Evolutionary conservation across 257 asterid species (phyloP).

Genomic region (Solanum arcanum): DNA sequence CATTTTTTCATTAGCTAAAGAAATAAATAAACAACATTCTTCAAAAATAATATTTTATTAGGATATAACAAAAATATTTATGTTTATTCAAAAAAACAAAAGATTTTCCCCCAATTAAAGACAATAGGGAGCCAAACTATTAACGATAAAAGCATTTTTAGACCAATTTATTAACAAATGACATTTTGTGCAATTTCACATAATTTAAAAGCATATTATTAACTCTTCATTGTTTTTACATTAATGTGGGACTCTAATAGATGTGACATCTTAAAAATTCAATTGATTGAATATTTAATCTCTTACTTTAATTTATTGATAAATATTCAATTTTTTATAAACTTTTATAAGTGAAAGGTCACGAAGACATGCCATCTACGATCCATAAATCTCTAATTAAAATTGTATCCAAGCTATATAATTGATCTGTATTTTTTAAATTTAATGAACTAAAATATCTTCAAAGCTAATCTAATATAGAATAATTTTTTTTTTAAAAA

Average conservation of each 20-base stretch:
- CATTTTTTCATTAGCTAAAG: too few relatives aligned
- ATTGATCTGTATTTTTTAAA: too few relatives aligned
- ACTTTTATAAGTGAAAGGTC: background rate
- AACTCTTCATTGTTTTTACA: background rate
- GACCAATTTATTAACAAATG: too few relatives aligned
- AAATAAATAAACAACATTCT: too few relatives aligned
- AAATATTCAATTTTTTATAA: accelerated
- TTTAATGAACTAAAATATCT: background rate
- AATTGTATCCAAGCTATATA: background rate
- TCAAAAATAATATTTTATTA: too few relatives aligned
- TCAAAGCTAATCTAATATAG: background rate
- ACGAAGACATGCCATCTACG: background rate
- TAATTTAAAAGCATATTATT: too few relatives aligned
- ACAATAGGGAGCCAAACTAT: too few relatives aligned
- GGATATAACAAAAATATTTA: too few relatives aligned
- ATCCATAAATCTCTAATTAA: background rate
- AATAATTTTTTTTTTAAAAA: too few relatives aligned
- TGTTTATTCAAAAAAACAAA: too few relatives aligned
- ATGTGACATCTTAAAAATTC: background rate
- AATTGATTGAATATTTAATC: background rate
- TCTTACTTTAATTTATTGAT: background rate
- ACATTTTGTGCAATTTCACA: background rate
- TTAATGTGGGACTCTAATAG: background rate
- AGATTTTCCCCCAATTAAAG: too few relatives aligned
- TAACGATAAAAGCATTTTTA: too few relatives aligned